Percentiles rank a stretch among this genome's conserved stretches.
phyloP scores from a whole-genome alignment of 768 basidiomycete genomes.

The Flagelloscypha sp. region DNA sequence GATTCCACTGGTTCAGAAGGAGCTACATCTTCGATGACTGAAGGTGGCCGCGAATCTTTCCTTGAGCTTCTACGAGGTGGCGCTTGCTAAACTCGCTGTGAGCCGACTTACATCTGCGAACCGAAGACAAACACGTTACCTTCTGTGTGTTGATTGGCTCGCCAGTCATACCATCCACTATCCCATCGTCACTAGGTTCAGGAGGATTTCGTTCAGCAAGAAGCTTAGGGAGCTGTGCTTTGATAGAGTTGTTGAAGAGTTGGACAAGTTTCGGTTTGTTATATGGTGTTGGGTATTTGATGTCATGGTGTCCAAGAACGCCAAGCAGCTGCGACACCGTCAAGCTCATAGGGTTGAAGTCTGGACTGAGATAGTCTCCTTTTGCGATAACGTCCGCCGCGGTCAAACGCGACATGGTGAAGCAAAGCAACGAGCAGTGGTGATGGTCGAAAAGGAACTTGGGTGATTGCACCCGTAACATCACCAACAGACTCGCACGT shows the following conservation, averaged over 20 bases:
- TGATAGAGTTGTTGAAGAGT: conserved; percentile 73
- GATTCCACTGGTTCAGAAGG: conserved; percentile 44
- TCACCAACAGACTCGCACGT: no score
- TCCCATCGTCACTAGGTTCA: conserved; percentile 76
- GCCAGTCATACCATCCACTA: conserved; percentile 79
- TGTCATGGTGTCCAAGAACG: conserved; percentile 67
- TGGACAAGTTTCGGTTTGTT: conserved; percentile 72
- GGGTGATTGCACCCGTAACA: conserved; percentile 1
- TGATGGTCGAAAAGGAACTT: conserved; percentile 2
- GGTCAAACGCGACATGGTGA: conserved; percentile 68
- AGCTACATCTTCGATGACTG: conserved; percentile 31
- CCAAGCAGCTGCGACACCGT: conserved; percentile 80
- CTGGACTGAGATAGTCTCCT: conserved; percentile 73
- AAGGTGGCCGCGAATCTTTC: conserved; percentile 51
- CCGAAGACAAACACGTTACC: conserved; percentile 4
- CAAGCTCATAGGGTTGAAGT: conserved; percentile 65
- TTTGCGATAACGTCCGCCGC: conserved; percentile 63
- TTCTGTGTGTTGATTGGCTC: conserved; percentile 36
- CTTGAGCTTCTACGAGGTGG: conserved; percentile 51
- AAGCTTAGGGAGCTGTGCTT: conserved; percentile 44
- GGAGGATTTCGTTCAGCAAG: conserved; percentile 58
- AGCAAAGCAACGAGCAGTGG: conserved; percentile 1
- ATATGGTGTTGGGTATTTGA: conserved; percentile 65
- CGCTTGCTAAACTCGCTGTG: conserved; percentile 13
- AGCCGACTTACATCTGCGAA: no score